Conservation (phyloP, 2,329 filamentous ascomycete genomes). For the Parafenestella ontariensis region DNA sequence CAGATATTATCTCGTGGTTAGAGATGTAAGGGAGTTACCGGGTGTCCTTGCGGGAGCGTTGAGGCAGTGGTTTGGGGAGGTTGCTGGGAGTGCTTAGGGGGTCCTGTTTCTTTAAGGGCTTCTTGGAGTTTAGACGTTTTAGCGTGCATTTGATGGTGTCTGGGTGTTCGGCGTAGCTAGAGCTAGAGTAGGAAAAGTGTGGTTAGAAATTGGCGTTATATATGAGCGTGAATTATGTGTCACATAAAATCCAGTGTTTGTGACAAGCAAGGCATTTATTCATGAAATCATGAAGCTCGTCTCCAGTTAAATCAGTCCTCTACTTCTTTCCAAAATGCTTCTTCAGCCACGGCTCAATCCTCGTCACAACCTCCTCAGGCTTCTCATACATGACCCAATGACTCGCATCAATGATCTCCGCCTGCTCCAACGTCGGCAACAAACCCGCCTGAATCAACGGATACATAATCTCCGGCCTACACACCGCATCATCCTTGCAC, state of each 20-base stretch:
- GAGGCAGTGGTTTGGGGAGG: conserved; percentile 92
- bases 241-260: too few relatives aligned
- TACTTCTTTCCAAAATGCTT: conserved; percentile 12
- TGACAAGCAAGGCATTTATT: too few relatives aligned
- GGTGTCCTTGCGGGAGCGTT: conserved; percentile 84
- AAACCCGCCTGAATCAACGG: conserved; percentile 32
- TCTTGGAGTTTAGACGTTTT: background rate
- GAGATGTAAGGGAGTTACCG: conserved; percentile 89
- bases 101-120: background rate
- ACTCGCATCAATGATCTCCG: conserved; percentile 38
- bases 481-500: conserved; percentile 44
- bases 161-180: background rate
- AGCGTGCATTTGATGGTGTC: background rate
- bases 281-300: too few relatives aligned
- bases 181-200: background rate
- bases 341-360: conserved; percentile 26
- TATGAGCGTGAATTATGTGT: too few relatives aligned
- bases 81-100: conserved; percentile 55
- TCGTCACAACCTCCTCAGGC: conserved; percentile 37
- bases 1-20: conserved; percentile 93
- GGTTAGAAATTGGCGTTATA: background rate
- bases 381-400: conserved; percentile 50
- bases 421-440: conserved; percentile 42
- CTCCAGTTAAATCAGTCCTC: too few relatives aligned
- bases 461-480: conserved; percentile 39